These are phyloP conservation scores for Cystobasidium slooffiae DNA, from an alignment of 1,284 basidiomycete species.

Conservation along the genomic window DNA sequence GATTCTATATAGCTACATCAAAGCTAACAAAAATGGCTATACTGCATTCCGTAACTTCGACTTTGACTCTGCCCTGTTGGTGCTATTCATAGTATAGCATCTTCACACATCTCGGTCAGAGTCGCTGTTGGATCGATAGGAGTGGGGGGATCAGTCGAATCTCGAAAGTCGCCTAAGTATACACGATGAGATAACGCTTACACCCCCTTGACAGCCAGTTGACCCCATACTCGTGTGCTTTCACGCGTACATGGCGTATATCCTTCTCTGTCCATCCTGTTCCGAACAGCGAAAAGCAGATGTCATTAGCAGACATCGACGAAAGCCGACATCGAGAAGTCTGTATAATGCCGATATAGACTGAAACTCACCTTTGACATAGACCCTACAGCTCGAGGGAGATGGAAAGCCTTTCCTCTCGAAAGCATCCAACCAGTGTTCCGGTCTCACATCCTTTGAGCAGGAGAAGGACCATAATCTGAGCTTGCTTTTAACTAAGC, in stretches of 20 bases:
- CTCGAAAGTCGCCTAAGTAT: too few species aligned
- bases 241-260: constrained; percentile 19
- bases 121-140: not conserved
- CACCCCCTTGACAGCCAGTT: constrained; percentile 23
- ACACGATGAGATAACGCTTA: not conserved
- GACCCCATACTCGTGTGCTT: constrained; percentile 12
- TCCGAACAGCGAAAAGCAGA: not conserved
- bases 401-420: not conserved
- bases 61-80: not conserved
- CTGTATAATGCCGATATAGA: too few species aligned
- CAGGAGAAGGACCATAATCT: constrained; percentile 25
- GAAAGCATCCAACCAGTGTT: constrained; percentile 25
- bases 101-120: not conserved
- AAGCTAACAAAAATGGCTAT: not conserved
- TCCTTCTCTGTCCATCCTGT: constrained; percentile 21
- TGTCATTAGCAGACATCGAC: too few species aligned
- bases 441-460: constrained; percentile 12
- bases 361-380: constrained; percentile 10
- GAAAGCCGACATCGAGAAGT: too few species aligned
- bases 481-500: constrained; percentile 2
- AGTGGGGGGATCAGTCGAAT: not conserved
- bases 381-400: constrained; percentile 15
- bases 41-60: not conserved
- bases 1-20: not conserved
- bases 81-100: not conserved